phyloP scores from a whole-genome alignment of 805 yeast genomes.

The Saccharomycopsis capsularis region DNA sequence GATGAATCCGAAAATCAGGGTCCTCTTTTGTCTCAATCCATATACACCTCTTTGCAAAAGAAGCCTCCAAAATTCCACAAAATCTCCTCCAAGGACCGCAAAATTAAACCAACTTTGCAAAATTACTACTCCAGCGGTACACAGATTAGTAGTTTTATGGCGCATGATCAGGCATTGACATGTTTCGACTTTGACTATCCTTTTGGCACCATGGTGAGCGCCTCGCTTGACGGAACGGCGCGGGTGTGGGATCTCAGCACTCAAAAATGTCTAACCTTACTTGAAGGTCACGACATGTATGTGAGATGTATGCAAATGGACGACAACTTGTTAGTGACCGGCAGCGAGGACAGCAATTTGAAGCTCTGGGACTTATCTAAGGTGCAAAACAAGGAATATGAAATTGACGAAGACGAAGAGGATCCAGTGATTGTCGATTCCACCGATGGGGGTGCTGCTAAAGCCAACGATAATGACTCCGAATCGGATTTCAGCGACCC shows the following conservation, averaged over 20 bases:
- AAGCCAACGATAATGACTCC: constrained; percentile 20
- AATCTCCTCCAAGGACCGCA: constrained; percentile 32
- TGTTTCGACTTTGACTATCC: constrained; percentile 67
- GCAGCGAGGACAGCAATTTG: constrained; percentile 57
- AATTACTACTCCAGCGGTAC: constrained; percentile 58
- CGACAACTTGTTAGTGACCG: constrained; percentile 42
- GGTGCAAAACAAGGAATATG: constrained; percentile 22
- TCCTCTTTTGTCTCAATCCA: constrained; percentile 34
- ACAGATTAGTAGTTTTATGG: constrained; percentile 40
- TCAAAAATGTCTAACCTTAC: constrained; percentile 18
- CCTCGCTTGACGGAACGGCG: constrained; percentile 70
- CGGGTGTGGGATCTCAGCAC: constrained; percentile 77
- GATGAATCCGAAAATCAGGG: neutral
- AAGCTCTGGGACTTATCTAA: constrained; percentile 50
- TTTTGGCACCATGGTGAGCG: constrained; percentile 69
- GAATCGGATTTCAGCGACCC: constrained; percentile 27
- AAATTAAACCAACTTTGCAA: constrained; percentile 56
- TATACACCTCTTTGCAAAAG: constrained; percentile 38
- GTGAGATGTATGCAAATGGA: constrained; percentile 56
- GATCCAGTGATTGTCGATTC: constrained; percentile 12
- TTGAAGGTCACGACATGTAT: constrained; percentile 32
- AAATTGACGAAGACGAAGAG: constrained; percentile 23
- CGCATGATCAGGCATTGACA: constrained; percentile 48
- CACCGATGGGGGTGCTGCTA: too few relatives aligned
- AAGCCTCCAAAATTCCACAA: constrained; percentile 27